These are phyloP conservation scores for Camillea tinctor DNA, from an alignment of 2,329 filamentous ascomycete species.

Conservation along the genomic window DNA sequence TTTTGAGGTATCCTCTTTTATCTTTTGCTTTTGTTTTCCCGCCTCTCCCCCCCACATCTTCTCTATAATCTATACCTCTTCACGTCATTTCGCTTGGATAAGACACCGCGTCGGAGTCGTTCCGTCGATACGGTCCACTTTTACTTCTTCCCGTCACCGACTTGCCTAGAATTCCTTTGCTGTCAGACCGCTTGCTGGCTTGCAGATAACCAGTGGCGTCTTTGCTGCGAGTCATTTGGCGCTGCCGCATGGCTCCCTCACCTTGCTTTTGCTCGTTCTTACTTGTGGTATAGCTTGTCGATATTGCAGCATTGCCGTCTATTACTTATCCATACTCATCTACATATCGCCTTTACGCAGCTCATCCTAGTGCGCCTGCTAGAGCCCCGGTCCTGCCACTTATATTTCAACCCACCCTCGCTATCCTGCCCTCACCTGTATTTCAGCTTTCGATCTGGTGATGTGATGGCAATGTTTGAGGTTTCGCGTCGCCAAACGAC, in stretches of 20 bases:
- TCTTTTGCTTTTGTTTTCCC: not conserved
- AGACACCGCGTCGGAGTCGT: not conserved
- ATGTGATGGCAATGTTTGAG: constrained; percentile 24
- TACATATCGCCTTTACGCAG: not conserved
- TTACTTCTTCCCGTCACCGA: not conserved
- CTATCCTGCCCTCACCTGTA: not conserved
- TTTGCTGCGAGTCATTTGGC: not conserved
- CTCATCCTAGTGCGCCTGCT: not conserved
- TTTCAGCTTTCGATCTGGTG: not conserved
- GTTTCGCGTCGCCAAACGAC: constrained; percentile 22
- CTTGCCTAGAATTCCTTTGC: not conserved
- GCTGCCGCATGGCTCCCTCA: not conserved
- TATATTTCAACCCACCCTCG: not conserved
- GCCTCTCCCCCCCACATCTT: not conserved
- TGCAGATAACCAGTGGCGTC: not conserved
- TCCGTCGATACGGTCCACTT: not conserved
- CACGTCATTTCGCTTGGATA: not conserved
- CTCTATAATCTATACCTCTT: not conserved
- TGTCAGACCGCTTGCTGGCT: not conserved
- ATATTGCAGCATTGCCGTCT: no score
- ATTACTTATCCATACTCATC: not conserved
- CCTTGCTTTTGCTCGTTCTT: not conserved
- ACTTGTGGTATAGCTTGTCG: not conserved
- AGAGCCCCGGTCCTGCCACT: not conserved
- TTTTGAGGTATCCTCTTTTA: not conserved